Evolutionary conservation across 2,329 filamentous ascomycete species (phyloP).

Genomic region (Botrytis galanthina): DNA sequence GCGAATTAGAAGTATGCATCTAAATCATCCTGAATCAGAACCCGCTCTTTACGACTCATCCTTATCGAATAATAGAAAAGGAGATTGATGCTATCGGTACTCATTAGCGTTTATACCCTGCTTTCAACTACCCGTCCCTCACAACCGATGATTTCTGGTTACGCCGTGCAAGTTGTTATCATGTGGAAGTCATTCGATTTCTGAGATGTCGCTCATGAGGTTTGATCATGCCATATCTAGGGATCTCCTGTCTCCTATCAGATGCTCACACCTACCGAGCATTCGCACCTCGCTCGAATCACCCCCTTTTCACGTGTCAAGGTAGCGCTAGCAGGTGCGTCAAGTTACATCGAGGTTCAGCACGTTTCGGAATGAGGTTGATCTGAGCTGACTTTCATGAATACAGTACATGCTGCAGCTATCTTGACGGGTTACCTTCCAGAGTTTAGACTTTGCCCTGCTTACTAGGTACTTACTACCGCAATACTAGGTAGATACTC

Average conservation of each 20-base stretch:
- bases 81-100: neutral
- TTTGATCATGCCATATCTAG: neutral
- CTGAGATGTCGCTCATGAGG: neutral
- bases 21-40: neutral
- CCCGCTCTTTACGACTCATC: neutral
- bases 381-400: constrained; percentile 1
- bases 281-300: neutral
- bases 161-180: neutral
- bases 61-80: neutral
- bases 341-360: constrained; percentile 1
- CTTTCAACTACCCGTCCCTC: neutral
- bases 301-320: constrained; percentile 5
- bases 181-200: constrained; percentile 4
- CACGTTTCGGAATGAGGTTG: neutral
- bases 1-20: neutral
- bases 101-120: neutral
- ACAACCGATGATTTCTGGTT: neutral
- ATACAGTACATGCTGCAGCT: neutral
- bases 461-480: neutral
- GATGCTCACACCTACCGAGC: neutral
- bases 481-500: neutral
- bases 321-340: neutral
- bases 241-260: neutral
- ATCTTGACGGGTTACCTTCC: neutral
- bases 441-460: neutral